Percentiles rank a stretch among this genome's conserved stretches.
Evolutionary conservation across 2,329 filamentous ascomycete genomes (phyloP).

Genomic region (Exophiala phaeomuriformis): DNA sequence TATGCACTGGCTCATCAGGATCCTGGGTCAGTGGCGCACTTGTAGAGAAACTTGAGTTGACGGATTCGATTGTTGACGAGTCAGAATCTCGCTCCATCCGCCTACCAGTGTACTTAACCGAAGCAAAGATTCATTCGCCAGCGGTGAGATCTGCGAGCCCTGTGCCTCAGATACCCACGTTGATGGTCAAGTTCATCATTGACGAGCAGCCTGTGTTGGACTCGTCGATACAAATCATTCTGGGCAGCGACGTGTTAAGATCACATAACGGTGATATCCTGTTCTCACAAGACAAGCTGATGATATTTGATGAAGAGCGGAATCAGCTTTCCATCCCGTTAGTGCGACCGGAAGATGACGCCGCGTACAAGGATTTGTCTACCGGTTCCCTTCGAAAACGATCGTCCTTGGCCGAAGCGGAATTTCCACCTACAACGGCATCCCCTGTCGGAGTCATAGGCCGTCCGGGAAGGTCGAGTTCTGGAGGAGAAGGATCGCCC

Average conservation of each 20-base stretch:
- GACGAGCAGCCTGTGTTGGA: constrained; percentile 45
- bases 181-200: constrained; percentile 73
- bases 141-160: constrained; percentile 67
- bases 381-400: constrained; percentile 42
- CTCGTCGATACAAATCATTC: constrained; percentile 69
- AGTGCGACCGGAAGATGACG: constrained; percentile 82
- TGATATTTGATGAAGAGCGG: constrained; percentile 75
- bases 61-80: constrained; percentile 58
- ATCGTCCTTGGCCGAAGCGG: constrained; percentile 16
- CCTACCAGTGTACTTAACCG: constrained; percentile 78
- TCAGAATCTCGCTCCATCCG: constrained; percentile 64
- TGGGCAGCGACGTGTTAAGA: constrained; percentile 82
- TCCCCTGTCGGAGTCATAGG: constrained; percentile 32
- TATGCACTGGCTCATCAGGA: constrained; percentile 85
- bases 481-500: constrained; percentile 27
- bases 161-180: constrained; percentile 69
- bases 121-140: constrained; percentile 73
- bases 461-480: constrained; percentile 24
- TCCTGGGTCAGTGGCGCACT: constrained; percentile 74
- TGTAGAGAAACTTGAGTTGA: constrained; percentile 64
- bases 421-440: constrained; percentile 17
- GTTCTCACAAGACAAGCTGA: constrained; percentile 85
- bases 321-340: constrained; percentile 86
- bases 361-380: constrained; percentile 66
- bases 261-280: constrained; percentile 83